Evolutionary conservation across 2,329 filamentous ascomycete species (phyloP).

Genomic region (Colletotrichum simmondsii): DNA sequence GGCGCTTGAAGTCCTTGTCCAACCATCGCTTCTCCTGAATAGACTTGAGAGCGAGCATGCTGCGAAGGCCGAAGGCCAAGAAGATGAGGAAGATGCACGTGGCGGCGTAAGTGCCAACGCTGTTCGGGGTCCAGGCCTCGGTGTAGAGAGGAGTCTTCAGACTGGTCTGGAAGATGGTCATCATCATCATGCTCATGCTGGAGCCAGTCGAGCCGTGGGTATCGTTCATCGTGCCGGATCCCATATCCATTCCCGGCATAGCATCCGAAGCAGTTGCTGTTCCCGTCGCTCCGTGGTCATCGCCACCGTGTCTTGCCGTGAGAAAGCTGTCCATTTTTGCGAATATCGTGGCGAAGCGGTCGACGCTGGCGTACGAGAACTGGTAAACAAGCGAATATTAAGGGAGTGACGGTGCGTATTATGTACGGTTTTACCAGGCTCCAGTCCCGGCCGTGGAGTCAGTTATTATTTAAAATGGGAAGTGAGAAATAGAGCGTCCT

Average conservation of each 20-base stretch:
- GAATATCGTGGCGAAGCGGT: background rate
- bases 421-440: constrained; percentile 22
- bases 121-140: constrained; percentile 77
- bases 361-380: constrained; percentile 7
- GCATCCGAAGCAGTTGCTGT: constrained; percentile 14
- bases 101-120: constrained; percentile 79
- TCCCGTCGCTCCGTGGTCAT: constrained; percentile 13
- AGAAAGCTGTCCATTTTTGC: constrained; percentile 24
- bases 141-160: constrained; percentile 66
- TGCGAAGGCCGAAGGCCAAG: constrained; percentile 76
- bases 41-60: constrained; percentile 77
- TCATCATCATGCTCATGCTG: constrained; percentile 48
- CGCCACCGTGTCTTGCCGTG: constrained; percentile 27
- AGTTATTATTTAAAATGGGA: background rate
- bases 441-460: constrained; percentile 25
- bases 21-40: constrained; percentile 73
- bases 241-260: constrained; percentile 33
- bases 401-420: background rate
- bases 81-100: constrained; percentile 92
- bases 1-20: constrained; percentile 76
- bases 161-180: constrained; percentile 70
- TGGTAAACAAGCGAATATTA: background rate
- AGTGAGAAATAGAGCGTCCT: background rate
- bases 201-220: constrained; percentile 8
- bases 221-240: constrained; percentile 25